Base-by-base conservation (phyloP, 371 early-diverging fungal species). In the Circinella umbellata region DNA sequence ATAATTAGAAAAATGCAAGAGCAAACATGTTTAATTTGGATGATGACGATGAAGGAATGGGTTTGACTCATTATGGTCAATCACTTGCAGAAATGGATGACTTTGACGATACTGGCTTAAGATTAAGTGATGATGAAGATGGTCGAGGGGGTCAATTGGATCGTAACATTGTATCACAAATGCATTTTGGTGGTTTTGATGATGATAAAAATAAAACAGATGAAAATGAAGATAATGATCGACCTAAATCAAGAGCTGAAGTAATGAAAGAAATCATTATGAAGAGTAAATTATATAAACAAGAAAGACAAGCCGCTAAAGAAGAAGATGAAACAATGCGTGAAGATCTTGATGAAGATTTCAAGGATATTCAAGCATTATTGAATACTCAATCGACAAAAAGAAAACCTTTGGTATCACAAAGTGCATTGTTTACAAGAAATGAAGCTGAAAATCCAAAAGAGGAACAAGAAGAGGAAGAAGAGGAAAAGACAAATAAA, bases 261-360 rank as follows among this genome's bases (percentile, higher is more conserved):
- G 78, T 99, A 64, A 98, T 98, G 99, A 92, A 94, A 76, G 98
- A 99, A 77, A 82, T 99, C 36, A 98, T 99, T 64, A 93, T 95
- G 39, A 99, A 99, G 84, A 93, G 94, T 86, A 99, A 99, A 80
- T 72, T 89, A 76, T 91, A 97, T 87, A 96, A 96, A 73, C 81
- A 88, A 61, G 97, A 98, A 73, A 91, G 97, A 39, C 96, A 96
- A 78, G 77, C 83, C 73, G 88, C 86, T 47, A 92, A 92, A 70
- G 93, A 95, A 70, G 92, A 94, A 67, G 91, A 95, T 75, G 90
- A 91, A 9, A 91, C 88, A 0, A 76, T 94, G 36, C 90, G 92
- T 46, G 82, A 89, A 46, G 91, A 93, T 73, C 87, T 98, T 57
- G 98, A 98, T 79, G 92, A 90, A 10, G 96, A 96, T 57, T 79